Evolutionary conservation across 257 asterid genomes (phyloP), one percentile per base, ranked within the genome.

Genomic region (Primulina eburnea): DNA sequence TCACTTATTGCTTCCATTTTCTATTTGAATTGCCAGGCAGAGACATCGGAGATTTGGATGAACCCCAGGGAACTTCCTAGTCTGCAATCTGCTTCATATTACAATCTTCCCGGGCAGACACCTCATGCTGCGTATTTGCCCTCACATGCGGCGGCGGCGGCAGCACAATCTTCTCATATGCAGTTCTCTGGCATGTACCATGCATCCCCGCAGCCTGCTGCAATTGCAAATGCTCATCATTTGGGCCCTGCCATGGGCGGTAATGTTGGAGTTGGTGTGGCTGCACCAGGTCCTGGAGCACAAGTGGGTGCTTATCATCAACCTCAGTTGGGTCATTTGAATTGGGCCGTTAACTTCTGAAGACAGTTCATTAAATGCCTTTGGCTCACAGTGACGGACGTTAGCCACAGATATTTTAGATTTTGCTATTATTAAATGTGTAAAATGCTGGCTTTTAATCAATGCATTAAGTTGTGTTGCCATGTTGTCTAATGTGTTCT

Each of bases 31-130:
- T 67, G 11, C 32, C 87, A 93, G 99, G 95, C 92, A 1, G 99
- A 94, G 86, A 87, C 99, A 57, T 87, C 99, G 20, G 99, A 91
- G 71, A 84, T 94, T 33, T 93, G 99, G 99, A 82, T 90, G 95
- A 90, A 78, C 79, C 85, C 88, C 32, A 81, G 97, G 79, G 99
- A 93, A 63, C 64, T 75, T 76, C 75, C 92, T 40, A 73, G 81
- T 35, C 12, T 93, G 80, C 99, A 87, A 74, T 85, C 99, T 2
- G 85, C 85, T 1, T 86, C 99, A 4, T 90, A 87, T 69, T 89
- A 89, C 85, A 89, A 85, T 87, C 84, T 94, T 89, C 74, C 95
- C 11, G 96, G 91, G 69, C 99, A 87, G 83, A 77, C 88, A 12
- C 95, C 95, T 38, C 99, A 87, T 75, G 87, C 91, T 59, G 82